Conservation (phyloP, 352 stramenopile genomes). For the Phytophthora quininea region DNA sequence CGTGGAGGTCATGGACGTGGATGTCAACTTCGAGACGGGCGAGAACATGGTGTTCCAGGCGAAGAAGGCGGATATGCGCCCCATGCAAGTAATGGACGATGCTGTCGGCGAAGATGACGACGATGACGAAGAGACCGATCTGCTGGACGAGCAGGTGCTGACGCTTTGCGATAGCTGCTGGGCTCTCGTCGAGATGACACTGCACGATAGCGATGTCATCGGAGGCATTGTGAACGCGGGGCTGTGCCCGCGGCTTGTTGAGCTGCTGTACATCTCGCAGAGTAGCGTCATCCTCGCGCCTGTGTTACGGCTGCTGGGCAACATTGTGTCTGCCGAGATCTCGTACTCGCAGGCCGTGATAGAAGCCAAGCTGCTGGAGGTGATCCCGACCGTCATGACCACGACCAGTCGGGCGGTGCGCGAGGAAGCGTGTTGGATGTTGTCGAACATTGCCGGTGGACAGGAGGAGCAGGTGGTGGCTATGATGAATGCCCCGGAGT, state of each 20-base stretch:
- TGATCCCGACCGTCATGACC: constrained; percentile 84
- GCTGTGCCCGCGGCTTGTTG: constrained; percentile 74
- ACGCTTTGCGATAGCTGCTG: constrained; percentile 88
- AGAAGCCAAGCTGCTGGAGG: constrained; percentile 77
- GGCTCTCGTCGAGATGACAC: constrained; percentile 82
- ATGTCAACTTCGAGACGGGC: constrained; percentile 89
- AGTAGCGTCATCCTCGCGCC: constrained; percentile 84
- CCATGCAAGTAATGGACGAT: constrained; percentile 85
- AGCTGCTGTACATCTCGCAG: constrained; percentile 85
- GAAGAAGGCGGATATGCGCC: constrained; percentile 58
- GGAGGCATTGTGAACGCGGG: constrained; percentile 62
- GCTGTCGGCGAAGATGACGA: constrained; percentile 81
- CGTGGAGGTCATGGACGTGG: constrained; percentile 87
- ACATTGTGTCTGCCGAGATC: constrained; percentile 86
- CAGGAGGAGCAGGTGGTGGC: constrained; percentile 76
- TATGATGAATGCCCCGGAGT: constrained; percentile 79
- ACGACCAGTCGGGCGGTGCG: constrained; percentile 80
- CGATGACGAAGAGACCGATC: constrained; percentile 71
- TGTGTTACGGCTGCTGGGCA: constrained; percentile 76
- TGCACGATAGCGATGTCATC: constrained; percentile 74
- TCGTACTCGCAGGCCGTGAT: constrained; percentile 78
- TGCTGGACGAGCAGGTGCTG: constrained; percentile 85
- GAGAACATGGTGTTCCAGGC: constrained; percentile 85
- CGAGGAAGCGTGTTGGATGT: constrained; percentile 89
- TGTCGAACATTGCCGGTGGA: constrained; percentile 84